A percentile compares a stretch with the other conserved stretches of the same genome.
phyloP scores from a whole-genome alignment of 495 filamentous ascomycete species.

The Chaetomium tenue region DNA sequence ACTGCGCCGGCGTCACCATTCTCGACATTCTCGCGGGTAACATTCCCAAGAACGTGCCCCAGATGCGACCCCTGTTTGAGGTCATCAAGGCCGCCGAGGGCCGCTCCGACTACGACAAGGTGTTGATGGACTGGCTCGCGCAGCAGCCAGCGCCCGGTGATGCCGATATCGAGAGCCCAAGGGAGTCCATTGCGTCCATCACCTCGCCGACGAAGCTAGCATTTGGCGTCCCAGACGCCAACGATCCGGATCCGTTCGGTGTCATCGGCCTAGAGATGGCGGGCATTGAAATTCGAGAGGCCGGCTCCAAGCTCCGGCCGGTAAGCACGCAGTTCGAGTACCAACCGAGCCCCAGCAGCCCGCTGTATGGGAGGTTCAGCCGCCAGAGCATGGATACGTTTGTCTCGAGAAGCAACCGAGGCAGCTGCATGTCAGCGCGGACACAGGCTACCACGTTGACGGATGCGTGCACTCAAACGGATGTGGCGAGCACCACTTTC shows the following conservation, averaged over 20 bases:
- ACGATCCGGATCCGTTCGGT: slow-evolving; percentile 86
- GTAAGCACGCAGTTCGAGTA: slow-evolving; percentile 76
- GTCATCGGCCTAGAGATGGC: slow-evolving; percentile 80
- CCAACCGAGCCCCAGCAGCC: slow-evolving; percentile 71
- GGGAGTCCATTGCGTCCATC: slow-evolving; percentile 27
- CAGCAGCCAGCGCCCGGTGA: slow-evolving; percentile 71
- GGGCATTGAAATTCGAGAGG: slow-evolving; percentile 83
- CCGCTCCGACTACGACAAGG: slow-evolving; percentile 65
- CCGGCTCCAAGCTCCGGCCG: slow-evolving; percentile 67
- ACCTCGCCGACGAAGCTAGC: slow-evolving; percentile 33
- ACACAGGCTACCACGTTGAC: slow-evolving; percentile 61
- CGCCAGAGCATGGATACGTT: slow-evolving; percentile 67
- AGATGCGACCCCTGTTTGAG: slow-evolving; percentile 65
- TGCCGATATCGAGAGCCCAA: slow-evolving; percentile 57
- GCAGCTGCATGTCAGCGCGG: slow-evolving; percentile 58
- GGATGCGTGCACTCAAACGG: slow-evolving; percentile 54
- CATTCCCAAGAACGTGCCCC: slow-evolving; percentile 62
- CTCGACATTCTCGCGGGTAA: slow-evolving; percentile 80
- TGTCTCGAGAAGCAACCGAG: slow-evolving; percentile 61
- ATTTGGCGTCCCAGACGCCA: slow-evolving; percentile 75
- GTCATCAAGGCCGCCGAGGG: slow-evolving; percentile 86
- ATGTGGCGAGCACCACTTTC: slow-evolving; percentile 51
- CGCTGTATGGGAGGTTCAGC: slow-evolving; percentile 65
- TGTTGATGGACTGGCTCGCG: slow-evolving; percentile 47
- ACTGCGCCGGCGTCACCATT: slow-evolving; percentile 69